Conservation (phyloP, 2,329 filamentous ascomycete species). For the Aspergillus pseudoterreus region DNA sequence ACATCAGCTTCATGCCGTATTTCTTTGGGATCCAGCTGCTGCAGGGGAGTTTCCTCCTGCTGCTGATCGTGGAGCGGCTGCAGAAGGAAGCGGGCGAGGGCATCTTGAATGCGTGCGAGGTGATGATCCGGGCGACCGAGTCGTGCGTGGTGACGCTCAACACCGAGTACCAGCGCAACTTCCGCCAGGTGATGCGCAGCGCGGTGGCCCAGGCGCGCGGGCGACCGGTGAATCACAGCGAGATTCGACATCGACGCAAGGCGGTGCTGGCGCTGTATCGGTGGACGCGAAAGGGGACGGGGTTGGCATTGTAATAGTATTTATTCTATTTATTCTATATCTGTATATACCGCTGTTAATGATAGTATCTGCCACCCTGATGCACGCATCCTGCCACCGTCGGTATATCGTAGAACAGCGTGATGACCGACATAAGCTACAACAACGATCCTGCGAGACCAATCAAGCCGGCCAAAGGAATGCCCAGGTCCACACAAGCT, state of each 20-base stretch:
- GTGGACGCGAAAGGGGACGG: slow-evolving; percentile 88
- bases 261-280: slow-evolving; percentile 82
- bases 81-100: slow-evolving; percentile 80
- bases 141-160: slow-evolving; percentile 88
- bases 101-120: slow-evolving; percentile 85
- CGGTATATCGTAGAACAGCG: too few relatives aligned
- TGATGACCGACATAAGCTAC: too few relatives aligned
- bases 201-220: slow-evolving; percentile 83
- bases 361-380: too few relatives aligned
- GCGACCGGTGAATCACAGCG: slow-evolving; percentile 76
- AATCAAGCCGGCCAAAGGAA: background rate
- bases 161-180: slow-evolving; percentile 94
- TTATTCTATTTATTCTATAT: background rate
- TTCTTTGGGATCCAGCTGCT: slow-evolving; percentile 93
- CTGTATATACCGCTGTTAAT: background rate
- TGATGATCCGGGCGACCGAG: slow-evolving; percentile 86
- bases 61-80: slow-evolving; percentile 85
- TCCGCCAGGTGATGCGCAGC: slow-evolving; percentile 91
- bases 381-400: too few relatives aligned
- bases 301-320: slow-evolving; percentile 56
- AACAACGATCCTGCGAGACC: background rate
- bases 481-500: background rate
- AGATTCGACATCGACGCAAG: slow-evolving; percentile 77
- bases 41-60: slow-evolving; percentile 81
- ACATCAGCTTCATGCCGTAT: slow-evolving; percentile 93